Evolutionary conservation across 2,329 filamentous ascomycete genomes (phyloP), one percentile per base, ranked within the genome.

Genomic region (Colletotrichum tanaceti): DNA sequence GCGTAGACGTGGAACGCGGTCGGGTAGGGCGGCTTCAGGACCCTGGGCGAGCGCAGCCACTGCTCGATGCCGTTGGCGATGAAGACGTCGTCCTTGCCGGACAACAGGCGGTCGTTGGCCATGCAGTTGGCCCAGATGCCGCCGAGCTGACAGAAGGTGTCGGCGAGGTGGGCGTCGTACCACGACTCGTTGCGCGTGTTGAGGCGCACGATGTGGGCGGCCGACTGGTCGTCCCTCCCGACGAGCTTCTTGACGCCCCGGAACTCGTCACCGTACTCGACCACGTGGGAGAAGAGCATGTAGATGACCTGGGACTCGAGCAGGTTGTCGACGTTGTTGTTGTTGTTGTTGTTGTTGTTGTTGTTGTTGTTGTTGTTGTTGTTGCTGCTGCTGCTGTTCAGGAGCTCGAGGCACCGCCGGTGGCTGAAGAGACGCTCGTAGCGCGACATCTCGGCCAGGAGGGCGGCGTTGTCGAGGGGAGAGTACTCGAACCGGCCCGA

Each of bases 101-200:
- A 39, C 1, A 57, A n/a, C n/a, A n/a, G 41, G 5, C 62, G 44
- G 9, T 79, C 74, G 0, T 7, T 13, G 20, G 74, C 74, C 77
- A 82, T 77, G 64, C 70, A 73, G 69, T 82, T 82, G 7, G 77
- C 73, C 58, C 68, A 80, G 2, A 82, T 73, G 4, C 80, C 79
- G 18, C 57, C 78, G 0, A 81, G 74, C 66, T 82, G 80, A 41
- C 76, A 71, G 67, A 80, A 78, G 2, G 54, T 65, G 57, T 82
- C 80, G 11, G 69, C 54, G 22, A 78, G 67, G 9, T 68, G 70
- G 0, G 71, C 39, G 41, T 78, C 73, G 4, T 79, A 63, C 75
- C 74, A 77, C 0, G 69, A 70, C 14, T 74, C 58, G 6, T 41
- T 47, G 10, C 7, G 32, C n/a, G 58, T 57, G 43, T 73, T 71